Evolutionary conservation across 257 asterid genomes (phyloP).

Genomic region (Thymus quinquecostatus): DNA sequence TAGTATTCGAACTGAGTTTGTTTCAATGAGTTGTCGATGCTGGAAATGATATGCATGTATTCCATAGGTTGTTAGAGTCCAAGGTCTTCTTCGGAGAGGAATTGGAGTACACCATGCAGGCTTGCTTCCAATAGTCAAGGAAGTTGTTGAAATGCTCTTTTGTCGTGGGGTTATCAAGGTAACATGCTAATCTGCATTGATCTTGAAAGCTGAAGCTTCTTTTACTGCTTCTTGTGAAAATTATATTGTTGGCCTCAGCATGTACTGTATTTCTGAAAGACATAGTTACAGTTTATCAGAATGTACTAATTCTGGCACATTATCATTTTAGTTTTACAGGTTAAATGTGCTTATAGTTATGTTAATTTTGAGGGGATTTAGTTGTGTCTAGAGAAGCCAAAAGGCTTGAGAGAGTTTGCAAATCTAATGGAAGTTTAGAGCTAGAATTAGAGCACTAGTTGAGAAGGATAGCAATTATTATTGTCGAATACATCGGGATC

Average conservation of each 20-base stretch:
- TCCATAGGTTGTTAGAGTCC: constrained; percentile 89
- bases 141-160: constrained; percentile 99
- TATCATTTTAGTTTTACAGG: background rate
- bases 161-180: constrained; percentile 99
- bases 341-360: constrained; percentile 3
- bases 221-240: constrained; percentile 24
- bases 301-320: constrained; percentile 8
- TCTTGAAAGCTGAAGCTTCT: constrained; percentile 13
- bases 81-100: constrained; percentile 88
- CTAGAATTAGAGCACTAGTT: constrained; percentile 11
- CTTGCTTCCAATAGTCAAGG: constrained; percentile 95
- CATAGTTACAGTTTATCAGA: constrained; percentile 13
- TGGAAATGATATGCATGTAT: constrained; percentile 32
- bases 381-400: constrained; percentile 13
- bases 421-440: constrained; percentile 10
- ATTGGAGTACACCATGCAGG: constrained; percentile 99
- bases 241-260: constrained; percentile 1
- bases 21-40: constrained; percentile 28
- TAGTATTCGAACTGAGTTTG: constrained; percentile 30
- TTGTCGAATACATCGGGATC: background rate
- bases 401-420: background rate
- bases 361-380: constrained; percentile 19
- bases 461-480: background rate
- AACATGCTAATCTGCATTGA: constrained; percentile 26
- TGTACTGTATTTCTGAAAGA: constrained; percentile 15